These are phyloP conservation scores for Echinochloa phyllopogon DNA, from an alignment of 176 grass and related monocot genomes.

Conservation along the genomic window DNA sequence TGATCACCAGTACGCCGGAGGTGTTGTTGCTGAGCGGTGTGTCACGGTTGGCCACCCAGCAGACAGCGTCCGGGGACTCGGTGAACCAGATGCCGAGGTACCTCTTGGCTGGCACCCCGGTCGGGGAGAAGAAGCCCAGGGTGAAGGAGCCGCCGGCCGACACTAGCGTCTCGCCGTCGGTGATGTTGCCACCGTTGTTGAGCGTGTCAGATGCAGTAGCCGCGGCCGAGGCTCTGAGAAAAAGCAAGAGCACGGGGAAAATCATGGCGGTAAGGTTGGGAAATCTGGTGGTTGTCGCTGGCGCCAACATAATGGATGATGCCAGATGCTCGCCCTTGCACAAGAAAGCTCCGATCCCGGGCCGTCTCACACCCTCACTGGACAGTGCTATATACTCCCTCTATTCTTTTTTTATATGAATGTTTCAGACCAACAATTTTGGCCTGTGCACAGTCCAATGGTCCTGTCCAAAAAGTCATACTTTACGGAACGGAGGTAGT, in stretches of 20 bases:
- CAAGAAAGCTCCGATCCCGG: not conserved
- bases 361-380: not conserved
- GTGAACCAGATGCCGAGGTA: constrained; percentile 60
- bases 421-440: too few species aligned
- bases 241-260: not conserved
- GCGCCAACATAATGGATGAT: not conserved
- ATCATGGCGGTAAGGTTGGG: not conserved
- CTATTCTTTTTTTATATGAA: too few species aligned
- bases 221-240: not conserved
- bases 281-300: not conserved
- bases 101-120: not conserved
- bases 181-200: constrained; percentile 31
- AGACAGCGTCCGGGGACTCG: constrained; percentile 3
- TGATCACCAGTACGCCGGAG: constrained; percentile 8
- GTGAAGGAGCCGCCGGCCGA: constrained; percentile 47
- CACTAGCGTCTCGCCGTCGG: constrained; percentile 40
- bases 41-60: constrained; percentile 68
- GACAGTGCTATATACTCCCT: not conserved
- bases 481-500: too few species aligned
- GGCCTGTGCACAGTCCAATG: too few species aligned
- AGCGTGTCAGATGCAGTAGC: constrained; percentile 11
- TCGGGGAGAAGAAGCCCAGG: constrained; percentile 54
- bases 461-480: too few species aligned
- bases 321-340: not conserved
- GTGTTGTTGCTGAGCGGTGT: constrained; percentile 30